Conservation (phyloP, 495 filamentous ascomycete species). For the Opeltia flavorubescens region DNA sequence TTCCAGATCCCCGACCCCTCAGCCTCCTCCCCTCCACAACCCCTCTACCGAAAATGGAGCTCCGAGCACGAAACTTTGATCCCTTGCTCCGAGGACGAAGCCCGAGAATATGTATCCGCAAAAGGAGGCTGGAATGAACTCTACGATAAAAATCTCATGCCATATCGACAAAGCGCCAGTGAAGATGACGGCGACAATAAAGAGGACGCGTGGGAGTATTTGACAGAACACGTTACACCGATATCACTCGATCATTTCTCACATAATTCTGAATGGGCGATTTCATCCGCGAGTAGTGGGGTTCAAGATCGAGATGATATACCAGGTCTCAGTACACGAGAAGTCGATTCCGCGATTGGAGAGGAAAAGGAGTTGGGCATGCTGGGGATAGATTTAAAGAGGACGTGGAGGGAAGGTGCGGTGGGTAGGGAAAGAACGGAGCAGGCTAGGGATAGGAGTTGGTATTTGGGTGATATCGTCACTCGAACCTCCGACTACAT, state of each 20-base stretch:
- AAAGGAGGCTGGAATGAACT: slow-evolving; percentile 25
- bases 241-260: slow-evolving; percentile 26
- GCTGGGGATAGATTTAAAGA: slow-evolving; percentile 35
- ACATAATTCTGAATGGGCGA: slow-evolving; percentile 26
- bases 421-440: slow-evolving; percentile 61
- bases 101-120: slow-evolving; percentile 5
- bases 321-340: slow-evolving; percentile 27
- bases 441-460: slow-evolving; percentile 54
- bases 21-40: not conserved
- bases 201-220: slow-evolving; percentile 24
- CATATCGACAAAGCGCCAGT: slow-evolving; percentile 14
- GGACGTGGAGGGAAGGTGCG: slow-evolving; percentile 55
- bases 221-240: slow-evolving; percentile 29
- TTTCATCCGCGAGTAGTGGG: slow-evolving; percentile 34
- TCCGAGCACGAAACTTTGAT: slow-evolving; percentile 16
- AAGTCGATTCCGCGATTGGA: slow-evolving; percentile 7
- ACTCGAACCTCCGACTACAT: slow-evolving; percentile 22
- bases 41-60: slow-evolving; percentile 35
- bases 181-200: slow-evolving; percentile 17
- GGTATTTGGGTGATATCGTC: slow-evolving; percentile 48
- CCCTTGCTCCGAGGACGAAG: slow-evolving; percentile 19
- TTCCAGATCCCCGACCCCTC: slow-evolving; percentile 32
- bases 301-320: slow-evolving; percentile 34
- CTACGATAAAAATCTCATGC: slow-evolving; percentile 25
- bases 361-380: slow-evolving; percentile 31